These are phyloP conservation scores for Earliella scabrosa DNA, from an alignment of 1,284 basidiomycete genomes.

Conservation along the genomic window DNA sequence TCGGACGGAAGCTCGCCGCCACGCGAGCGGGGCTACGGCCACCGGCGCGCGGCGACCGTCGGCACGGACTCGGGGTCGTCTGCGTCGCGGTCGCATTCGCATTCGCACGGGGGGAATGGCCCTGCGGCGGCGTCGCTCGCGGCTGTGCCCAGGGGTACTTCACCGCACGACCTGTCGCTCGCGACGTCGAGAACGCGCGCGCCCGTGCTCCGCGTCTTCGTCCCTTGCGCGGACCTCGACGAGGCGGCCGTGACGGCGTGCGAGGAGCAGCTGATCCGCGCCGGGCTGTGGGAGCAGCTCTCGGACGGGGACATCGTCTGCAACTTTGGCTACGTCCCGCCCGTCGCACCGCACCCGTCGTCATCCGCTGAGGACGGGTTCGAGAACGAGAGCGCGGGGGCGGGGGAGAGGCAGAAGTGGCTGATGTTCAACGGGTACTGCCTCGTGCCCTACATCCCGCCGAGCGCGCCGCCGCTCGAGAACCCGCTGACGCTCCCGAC, in stretches of 20 bases:
- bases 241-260: conserved; percentile 55
- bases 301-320: conserved; percentile 76
- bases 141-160: conserved; percentile 32
- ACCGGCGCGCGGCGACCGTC: conserved; percentile 26
- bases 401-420: conserved; percentile 46
- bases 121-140: background rate
- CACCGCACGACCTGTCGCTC: conserved; percentile 63
- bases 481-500: conserved; percentile 66
- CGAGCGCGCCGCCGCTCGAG: conserved; percentile 52
- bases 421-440: conserved; percentile 67
- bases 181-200: conserved; percentile 69
- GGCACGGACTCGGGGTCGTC: conserved; percentile 21
- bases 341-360: conserved; percentile 25
- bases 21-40: conserved; percentile 30
- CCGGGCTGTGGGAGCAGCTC: conserved; percentile 71
- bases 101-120: conserved; percentile 6
- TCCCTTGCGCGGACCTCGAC: conserved; percentile 64
- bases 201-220: conserved; percentile 74
- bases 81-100: background rate
- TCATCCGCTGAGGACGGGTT: conserved; percentile 29
- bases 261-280: conserved; percentile 64
- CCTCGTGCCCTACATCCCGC: conserved; percentile 61
- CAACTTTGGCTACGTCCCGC: conserved; percentile 72
- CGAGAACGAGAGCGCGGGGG: conserved; percentile 1
- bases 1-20: conserved; percentile 18